Conservation (phyloP, 495 filamentous ascomycete genomes). For the Penicillium bialowiezense region DNA sequence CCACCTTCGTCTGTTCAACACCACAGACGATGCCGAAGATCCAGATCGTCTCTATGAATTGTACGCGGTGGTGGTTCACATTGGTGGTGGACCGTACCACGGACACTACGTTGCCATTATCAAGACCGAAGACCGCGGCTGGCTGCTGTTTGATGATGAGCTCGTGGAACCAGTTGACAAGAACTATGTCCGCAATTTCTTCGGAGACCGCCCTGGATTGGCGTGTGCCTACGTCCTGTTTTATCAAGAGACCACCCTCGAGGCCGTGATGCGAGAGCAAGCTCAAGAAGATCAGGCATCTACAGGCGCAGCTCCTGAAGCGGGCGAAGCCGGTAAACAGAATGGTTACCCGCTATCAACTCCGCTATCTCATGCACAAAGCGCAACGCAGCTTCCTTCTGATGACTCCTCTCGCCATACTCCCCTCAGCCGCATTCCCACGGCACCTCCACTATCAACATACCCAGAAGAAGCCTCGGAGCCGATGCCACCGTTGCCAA, state of each 20-base stretch:
- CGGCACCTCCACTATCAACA: conserved; percentile 52
- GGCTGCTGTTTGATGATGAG: conserved; percentile 96
- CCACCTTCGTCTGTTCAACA: conserved; percentile 94
- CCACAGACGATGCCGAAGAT: conserved; percentile 93
- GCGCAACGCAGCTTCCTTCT: conserved; percentile 36
- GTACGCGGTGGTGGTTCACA: conserved; percentile 98
- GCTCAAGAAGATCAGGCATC: conserved; percentile 72
- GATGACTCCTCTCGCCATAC: conserved; percentile 50
- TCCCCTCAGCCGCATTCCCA: conserved; percentile 57
- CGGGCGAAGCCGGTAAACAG: conserved; percentile 52
- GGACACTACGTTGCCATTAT: conserved; percentile 97
- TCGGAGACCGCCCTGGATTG: conserved; percentile 85
- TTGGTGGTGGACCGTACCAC: conserved; percentile 96
- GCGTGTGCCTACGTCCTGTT: conserved; percentile 97
- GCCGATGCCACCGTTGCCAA: conserved; percentile 16
- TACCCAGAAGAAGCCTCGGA: conserved; percentile 31
- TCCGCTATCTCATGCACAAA: conserved; percentile 39
- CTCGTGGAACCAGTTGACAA: conserved; percentile 98
- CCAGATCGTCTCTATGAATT: conserved; percentile 93
- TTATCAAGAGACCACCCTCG: conserved; percentile 93
- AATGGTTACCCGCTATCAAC: conserved; percentile 36
- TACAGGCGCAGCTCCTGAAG: conserved; percentile 37
- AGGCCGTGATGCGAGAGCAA: conserved; percentile 81
- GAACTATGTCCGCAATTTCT: conserved; percentile 95
- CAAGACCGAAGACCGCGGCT: conserved; percentile 93